A percentile compares a stretch with the other conserved stretches of the same genome.
These are phyloP conservation scores for Stemphylium vesicarium DNA, from an alignment of 2,329 filamentous ascomycete species.

Conservation along the genomic window DNA sequence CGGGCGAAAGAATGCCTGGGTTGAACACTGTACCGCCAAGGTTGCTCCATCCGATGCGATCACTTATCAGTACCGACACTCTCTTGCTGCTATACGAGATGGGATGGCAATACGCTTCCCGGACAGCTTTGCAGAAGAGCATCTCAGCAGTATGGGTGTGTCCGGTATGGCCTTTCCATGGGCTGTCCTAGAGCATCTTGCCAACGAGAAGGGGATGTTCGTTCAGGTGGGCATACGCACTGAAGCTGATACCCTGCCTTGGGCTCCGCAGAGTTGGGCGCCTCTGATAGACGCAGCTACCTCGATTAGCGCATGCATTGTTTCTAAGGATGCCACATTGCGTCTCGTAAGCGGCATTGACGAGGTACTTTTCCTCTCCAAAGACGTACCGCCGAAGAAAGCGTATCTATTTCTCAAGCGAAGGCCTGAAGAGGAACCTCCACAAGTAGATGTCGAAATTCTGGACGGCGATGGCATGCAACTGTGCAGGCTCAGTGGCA, in stretches of 20 bases:
- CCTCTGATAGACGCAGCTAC: neutral
- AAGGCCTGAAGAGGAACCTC: too few species aligned
- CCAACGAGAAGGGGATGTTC: constrained; percentile 49
- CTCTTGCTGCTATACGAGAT: neutral
- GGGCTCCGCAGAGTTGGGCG: neutral
- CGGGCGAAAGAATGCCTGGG: neutral
- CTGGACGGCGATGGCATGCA: too few species aligned
- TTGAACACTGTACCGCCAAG: neutral
- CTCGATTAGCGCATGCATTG: neutral
- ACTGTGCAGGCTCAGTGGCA: too few species aligned
- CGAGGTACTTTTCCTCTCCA: constrained; percentile 28
- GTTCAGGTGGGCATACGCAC: constrained; percentile 47
- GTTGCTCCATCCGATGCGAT: neutral
- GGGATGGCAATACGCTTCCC: neutral
- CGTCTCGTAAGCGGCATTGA: neutral
- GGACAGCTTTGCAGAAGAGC: constrained; percentile 30
- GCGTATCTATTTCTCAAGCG: constrained; percentile 18
- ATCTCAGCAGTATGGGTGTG: constrained; percentile 45
- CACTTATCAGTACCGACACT: neutral
- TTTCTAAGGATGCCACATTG: neutral
- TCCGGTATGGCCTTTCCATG: constrained; percentile 52
- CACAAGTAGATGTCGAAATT: too few species aligned
- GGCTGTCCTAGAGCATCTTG: constrained; percentile 49
- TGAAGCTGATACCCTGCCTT: constrained; percentile 20
- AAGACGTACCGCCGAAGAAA: constrained; percentile 21